These are phyloP conservation scores for Yamadazyma scolyti DNA, from an alignment of 805 yeast genomes.

Conservation along the genomic window DNA sequence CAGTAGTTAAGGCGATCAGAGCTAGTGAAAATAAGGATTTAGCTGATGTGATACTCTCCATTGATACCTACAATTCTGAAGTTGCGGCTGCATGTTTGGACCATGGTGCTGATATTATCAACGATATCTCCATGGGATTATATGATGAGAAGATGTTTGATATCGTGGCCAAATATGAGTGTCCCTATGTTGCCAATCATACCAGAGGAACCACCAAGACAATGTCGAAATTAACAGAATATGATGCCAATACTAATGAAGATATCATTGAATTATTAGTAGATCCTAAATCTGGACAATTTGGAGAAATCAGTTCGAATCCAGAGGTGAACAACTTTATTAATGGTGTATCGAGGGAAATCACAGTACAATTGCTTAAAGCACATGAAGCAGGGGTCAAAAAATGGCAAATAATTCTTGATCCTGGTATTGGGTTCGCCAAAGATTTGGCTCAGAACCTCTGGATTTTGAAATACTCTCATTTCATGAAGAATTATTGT, in stretches of 20 bases:
- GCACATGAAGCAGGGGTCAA: conserved; percentile 64
- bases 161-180: conserved; percentile 65
- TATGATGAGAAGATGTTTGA: conserved; percentile 64
- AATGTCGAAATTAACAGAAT: conserved; percentile 61
- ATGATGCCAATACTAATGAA: conserved; percentile 38
- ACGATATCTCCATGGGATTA: conserved; percentile 82
- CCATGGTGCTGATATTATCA: conserved; percentile 87
- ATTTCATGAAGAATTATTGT: conserved; percentile 47
- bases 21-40: conserved; percentile 29
- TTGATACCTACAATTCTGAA: conserved; percentile 80
- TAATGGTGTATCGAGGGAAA: conserved; percentile 62
- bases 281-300: conserved; percentile 22
- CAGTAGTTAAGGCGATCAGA: conserved; percentile 63
- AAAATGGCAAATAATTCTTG: conserved; percentile 89
- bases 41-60: conserved; percentile 54
- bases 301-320: conserved; percentile 10
- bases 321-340: conserved; percentile 35
- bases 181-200: conserved; percentile 80
- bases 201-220: conserved; percentile 77
- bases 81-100: conserved; percentile 69
- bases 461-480: conserved; percentile 52
- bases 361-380: conserved; percentile 48
- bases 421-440: conserved; percentile 98
- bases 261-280: conserved; percentile 34
- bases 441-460: conserved; percentile 71